phyloP scores from a whole-genome alignment of 1,284 basidiomycete species.

The Calocybe gambosa region DNA sequence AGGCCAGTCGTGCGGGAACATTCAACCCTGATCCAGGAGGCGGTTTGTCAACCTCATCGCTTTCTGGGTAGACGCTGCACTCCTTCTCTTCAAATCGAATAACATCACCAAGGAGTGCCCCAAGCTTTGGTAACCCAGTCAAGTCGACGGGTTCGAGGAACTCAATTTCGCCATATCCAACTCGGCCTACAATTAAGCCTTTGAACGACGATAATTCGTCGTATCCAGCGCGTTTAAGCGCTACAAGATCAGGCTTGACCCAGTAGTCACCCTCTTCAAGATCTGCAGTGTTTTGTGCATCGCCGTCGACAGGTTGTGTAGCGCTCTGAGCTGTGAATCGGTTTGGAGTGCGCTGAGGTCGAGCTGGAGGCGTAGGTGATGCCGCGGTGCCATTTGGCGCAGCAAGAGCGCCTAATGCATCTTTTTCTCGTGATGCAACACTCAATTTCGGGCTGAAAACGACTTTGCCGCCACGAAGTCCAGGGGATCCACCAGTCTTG shows the following conservation, averaged over 20 bases:
- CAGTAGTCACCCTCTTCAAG: conserved; percentile 87
- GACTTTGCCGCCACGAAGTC: conserved; percentile 43
- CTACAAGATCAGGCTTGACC: conserved; percentile 71
- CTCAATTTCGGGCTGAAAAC: conserved; percentile 70
- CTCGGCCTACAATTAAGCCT: conserved; percentile 83
- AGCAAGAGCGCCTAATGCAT: conserved; percentile 33
- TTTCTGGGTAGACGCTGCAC: conserved; percentile 90
- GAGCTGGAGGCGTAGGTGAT: conserved; percentile 36
- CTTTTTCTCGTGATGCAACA: conserved; percentile 66
- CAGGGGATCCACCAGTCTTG: conserved; percentile 44
- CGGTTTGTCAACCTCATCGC: conserved; percentile 74
- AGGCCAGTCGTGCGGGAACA: conserved; percentile 74
- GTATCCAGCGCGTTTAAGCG: conserved; percentile 64
- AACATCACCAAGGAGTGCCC: conserved; percentile 80
- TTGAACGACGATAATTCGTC: conserved; percentile 67
- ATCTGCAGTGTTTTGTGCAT: conserved; percentile 24
- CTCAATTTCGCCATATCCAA: conserved; percentile 86
- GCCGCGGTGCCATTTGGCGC: conserved; percentile 23
- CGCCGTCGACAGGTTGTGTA: conserved; percentile 18
- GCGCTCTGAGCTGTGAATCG: conserved; percentile 45
- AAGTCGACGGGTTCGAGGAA: conserved; percentile 93
- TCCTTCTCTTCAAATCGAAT: conserved; percentile 91
- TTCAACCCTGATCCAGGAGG: conserved; percentile 85
- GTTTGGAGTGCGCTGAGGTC: conserved; percentile 33
- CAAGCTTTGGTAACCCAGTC: conserved; percentile 77